These are phyloP conservation scores for Citrus trifoliata DNA, from an alignment of 345 rosid genomes.

Conservation along the genomic window DNA sequence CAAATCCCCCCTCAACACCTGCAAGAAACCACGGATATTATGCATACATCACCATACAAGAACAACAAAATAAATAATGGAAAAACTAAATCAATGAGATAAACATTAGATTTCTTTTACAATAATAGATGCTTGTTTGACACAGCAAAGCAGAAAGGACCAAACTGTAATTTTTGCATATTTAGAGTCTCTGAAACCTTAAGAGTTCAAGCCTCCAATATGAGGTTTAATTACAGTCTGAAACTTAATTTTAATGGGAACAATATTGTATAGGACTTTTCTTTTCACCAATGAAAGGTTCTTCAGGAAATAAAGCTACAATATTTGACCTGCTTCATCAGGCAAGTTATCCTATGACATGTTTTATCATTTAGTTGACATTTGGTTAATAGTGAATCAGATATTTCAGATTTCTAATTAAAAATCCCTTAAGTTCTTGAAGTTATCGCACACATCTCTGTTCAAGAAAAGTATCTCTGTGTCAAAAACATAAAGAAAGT, in stretches of 20 bases:
- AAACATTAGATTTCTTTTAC: not conserved
- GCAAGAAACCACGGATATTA: conserved; percentile 14
- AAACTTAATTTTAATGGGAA: not conserved
- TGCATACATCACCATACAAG: not conserved
- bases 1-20: conserved; percentile 98
- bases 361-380: not conserved
- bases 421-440: not conserved
- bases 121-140: not conserved
- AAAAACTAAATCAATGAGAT: not conserved
- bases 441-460: not conserved
- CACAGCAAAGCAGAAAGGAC: not conserved
- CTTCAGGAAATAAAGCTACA: not conserved
- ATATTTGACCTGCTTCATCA: not conserved
- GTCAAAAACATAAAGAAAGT: not conserved
- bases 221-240: not conserved
- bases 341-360: not conserved
- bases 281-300: not conserved
- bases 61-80: conserved; percentile 4
- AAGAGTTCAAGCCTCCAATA: not conserved
- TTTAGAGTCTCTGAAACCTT: not conserved
- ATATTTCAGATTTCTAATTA: not conserved
- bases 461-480: not conserved
- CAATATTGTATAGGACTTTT: not conserved
- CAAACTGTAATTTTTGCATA: not conserved
- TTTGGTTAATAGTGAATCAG: not conserved